These are phyloP conservation scores for Pseudofabraea citricarpa DNA, from an alignment of 2,329 filamentous ascomycete species.

Conservation along the genomic window DNA sequence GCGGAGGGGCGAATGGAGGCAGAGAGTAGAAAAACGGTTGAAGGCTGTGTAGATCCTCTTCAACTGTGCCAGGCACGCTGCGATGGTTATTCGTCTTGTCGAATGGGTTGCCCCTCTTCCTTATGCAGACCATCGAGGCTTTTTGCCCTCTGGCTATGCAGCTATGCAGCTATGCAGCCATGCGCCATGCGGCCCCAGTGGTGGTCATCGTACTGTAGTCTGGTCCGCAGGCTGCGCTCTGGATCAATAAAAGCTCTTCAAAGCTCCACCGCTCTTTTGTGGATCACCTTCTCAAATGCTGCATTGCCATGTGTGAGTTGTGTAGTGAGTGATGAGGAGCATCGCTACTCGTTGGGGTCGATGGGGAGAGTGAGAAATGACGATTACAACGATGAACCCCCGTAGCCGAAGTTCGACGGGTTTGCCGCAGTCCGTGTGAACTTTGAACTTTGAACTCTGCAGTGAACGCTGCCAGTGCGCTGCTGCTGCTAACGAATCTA, in stretches of 20 bases:
- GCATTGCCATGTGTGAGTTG: too few species aligned
- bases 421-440: too few species aligned
- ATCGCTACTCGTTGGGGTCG: too few species aligned
- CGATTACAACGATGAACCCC: too few species aligned
- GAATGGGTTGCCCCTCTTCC: not conserved
- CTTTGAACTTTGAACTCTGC: too few species aligned
- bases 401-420: too few species aligned
- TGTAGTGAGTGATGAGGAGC: too few species aligned
- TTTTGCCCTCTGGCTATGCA: not conserved
- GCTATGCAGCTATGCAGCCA: conserved; percentile 1
- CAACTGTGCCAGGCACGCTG: conserved; percentile 15
- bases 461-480: too few species aligned
- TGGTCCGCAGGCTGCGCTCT: not conserved
- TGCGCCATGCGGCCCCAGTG: not conserved
- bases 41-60: conserved; percentile 17
- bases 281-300: conserved; percentile 7
- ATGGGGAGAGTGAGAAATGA: too few species aligned
- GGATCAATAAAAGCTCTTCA: not conserved
- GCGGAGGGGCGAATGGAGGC: conserved; percentile 1
- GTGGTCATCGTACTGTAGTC: not conserved
- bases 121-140: conserved; percentile 3
- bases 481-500: too few species aligned
- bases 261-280: conserved; percentile 17
- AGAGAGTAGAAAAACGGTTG: not conserved
- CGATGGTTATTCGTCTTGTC: conserved; percentile 14